A percentile compares a stretch with the other conserved stretches of the same genome.
These are phyloP conservation scores for Backusella tuberculispora DNA, from an alignment of 192 early-diverging fungal genomes.

Conservation along the genomic window DNA sequence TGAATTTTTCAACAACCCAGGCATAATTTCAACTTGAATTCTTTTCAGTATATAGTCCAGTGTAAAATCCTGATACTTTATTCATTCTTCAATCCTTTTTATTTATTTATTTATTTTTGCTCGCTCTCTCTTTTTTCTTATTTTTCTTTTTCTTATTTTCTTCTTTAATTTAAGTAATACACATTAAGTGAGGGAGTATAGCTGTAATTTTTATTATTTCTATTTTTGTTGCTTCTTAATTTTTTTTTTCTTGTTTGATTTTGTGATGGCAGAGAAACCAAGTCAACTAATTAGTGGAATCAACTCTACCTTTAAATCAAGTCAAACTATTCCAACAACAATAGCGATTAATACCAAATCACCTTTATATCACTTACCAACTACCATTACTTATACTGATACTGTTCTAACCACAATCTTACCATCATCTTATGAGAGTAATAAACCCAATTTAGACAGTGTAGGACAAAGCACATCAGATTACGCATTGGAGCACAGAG, in stretches of 20 bases:
- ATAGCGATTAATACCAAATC: neutral
- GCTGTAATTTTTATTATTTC: neutral
- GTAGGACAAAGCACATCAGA: neutral
- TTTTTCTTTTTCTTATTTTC: neutral
- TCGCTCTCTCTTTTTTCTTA: neutral
- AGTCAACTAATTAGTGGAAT: neutral
- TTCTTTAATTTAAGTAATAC: neutral
- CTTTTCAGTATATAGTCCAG: slow-evolving; percentile 16
- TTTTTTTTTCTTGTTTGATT: neutral
- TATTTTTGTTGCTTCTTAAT: neutral
- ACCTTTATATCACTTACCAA: neutral
- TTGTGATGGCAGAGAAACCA: neutral
- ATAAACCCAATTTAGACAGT: neutral
- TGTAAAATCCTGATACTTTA: slow-evolving; percentile 14
- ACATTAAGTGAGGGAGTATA: neutral
- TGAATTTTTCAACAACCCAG: slow-evolving; percentile 10
- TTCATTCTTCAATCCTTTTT: slow-evolving; percentile 21
- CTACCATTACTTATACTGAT: slow-evolving; percentile 7
- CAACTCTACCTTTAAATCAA: neutral
- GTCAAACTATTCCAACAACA: neutral
- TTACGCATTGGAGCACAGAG: slow-evolving; percentile 10
- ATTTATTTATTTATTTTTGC: neutral
- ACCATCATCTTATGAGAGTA: neutral
- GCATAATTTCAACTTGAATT: slow-evolving; percentile 25
- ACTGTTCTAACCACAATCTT: neutral